Conservation (phyloP, 108 stramenopile species). For the Discostella stelligeroides region DNA sequence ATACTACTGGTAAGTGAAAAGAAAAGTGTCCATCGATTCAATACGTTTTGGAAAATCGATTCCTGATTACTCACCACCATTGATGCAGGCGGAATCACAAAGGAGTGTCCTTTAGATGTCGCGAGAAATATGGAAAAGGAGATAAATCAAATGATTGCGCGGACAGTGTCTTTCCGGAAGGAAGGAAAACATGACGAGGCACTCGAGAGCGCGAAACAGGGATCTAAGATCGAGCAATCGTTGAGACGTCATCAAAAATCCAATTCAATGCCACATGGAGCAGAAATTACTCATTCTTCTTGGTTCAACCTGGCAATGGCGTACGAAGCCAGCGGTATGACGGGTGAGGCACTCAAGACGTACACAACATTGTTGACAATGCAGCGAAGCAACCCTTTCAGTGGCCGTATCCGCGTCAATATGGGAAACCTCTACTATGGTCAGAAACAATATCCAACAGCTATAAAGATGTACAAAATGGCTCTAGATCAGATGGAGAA, state of each 20-base stretch:
- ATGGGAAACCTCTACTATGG: constrained; percentile 90
- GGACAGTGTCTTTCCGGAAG: constrained; percentile 52
- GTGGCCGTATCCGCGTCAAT: constrained; percentile 77
- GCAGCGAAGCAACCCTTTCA: constrained; percentile 46
- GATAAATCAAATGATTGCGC: constrained; percentile 78
- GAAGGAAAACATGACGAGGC: constrained; percentile 54
- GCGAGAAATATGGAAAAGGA: constrained; percentile 59
- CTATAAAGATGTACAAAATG: constrained; percentile 90
- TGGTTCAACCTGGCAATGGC: constrained; percentile 78
- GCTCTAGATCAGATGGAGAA: constrained; percentile 82
- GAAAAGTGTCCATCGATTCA: constrained; percentile 1
- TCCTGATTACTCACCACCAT: constrained; percentile 1
- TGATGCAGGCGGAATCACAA: neutral
- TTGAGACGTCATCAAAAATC: constrained; percentile 65
- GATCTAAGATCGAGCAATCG: constrained; percentile 67
- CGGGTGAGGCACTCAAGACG: constrained; percentile 79
- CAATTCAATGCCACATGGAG: constrained; percentile 55
- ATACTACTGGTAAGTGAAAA: neutral
- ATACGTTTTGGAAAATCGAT: neutral
- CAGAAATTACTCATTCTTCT: constrained; percentile 78
- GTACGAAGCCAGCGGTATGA: constrained; percentile 79
- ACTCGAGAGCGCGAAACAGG: constrained; percentile 86
- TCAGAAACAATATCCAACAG: constrained; percentile 75
- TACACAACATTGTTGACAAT: constrained; percentile 69
- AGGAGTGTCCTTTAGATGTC: constrained; percentile 16